phyloP scores from a whole-genome alignment of 2,329 filamentous ascomycete genomes.

The Epichloe sibirici region DNA sequence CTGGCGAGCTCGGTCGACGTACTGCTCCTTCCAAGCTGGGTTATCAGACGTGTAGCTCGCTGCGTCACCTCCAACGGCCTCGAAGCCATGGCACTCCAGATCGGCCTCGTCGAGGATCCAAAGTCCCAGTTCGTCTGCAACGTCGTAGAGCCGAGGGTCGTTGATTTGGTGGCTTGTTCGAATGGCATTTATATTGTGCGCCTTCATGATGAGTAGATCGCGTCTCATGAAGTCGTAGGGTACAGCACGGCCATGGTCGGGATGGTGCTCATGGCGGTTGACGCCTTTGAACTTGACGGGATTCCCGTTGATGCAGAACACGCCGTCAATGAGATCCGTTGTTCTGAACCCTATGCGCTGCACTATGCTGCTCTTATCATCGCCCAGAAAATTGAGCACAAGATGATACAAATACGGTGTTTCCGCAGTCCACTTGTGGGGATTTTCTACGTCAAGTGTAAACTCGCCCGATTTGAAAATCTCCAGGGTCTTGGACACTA shows the following conservation, averaged over 20 bases:
- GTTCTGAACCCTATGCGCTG: constrained; percentile 53
- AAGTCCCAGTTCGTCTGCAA: constrained; percentile 51
- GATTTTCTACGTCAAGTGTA: constrained; percentile 31
- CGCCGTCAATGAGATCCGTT: constrained; percentile 46
- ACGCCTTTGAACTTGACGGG: constrained; percentile 54
- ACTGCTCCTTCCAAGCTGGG: constrained; percentile 48
- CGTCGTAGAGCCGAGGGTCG: constrained; percentile 45
- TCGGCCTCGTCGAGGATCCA: constrained; percentile 50
- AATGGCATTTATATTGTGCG: constrained; percentile 57
- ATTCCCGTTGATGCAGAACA: constrained; percentile 52
- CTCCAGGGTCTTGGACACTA: constrained; percentile 15
- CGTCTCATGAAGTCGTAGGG: constrained; percentile 46
- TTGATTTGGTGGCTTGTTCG: constrained; percentile 57
- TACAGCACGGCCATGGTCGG: constrained; percentile 47
- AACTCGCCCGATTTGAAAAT: constrained; percentile 24
- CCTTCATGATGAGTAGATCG: constrained; percentile 55
- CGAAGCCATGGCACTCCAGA: constrained; percentile 42
- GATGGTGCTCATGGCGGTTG: constrained; percentile 61
- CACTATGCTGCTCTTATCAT: constrained; percentile 22
- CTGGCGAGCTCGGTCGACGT: constrained; percentile 53
- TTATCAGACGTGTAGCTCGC: constrained; percentile 43
- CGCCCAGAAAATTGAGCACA: constrained; percentile 22
- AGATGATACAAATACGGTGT: constrained; percentile 49
- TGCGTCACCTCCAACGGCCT: constrained; percentile 22
- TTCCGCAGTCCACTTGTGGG: constrained; percentile 58